Conservation (phyloP, 2,329 filamentous ascomycete genomes). For the Stagonosporopsis chrysanthemi region DNA sequence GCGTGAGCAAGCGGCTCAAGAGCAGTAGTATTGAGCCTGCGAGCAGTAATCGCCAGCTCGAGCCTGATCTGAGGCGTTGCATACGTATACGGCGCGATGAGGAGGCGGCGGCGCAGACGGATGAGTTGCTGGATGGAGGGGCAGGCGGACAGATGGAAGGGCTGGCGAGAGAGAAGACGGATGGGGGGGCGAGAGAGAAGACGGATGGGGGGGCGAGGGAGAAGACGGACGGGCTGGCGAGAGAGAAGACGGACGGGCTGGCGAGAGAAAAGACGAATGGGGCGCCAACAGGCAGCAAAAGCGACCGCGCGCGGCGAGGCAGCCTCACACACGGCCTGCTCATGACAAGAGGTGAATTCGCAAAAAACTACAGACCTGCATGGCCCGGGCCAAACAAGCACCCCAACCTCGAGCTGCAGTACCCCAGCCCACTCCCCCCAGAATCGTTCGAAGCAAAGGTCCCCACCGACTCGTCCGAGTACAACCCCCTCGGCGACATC, state of each 20-base stretch:
- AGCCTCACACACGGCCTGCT: constrained; percentile 52
- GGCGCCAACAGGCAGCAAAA: constrained; percentile 12
- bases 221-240: neutral
- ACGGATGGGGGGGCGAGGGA: too few species aligned
- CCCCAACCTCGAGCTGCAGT: constrained; percentile 73
- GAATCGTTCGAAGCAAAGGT: constrained; percentile 61
- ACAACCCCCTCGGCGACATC: constrained; percentile 73
- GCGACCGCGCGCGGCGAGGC: constrained; percentile 15
- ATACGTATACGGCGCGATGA: constrained; percentile 37
- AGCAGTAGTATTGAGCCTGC: constrained; percentile 48
- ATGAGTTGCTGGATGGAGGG: too few species aligned
- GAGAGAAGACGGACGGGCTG: constrained; percentile 15
- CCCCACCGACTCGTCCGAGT: constrained; percentile 38
- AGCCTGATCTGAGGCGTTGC: constrained; percentile 46
- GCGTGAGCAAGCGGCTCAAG: constrained; percentile 45
- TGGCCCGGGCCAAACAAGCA: constrained; percentile 56
- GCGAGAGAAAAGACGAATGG: constrained; percentile 15
- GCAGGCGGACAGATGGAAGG: neutral
- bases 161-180: neutral
- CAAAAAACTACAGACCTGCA: constrained; percentile 60
- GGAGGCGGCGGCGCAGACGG: constrained; percentile 2
- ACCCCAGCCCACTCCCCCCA: constrained; percentile 75
- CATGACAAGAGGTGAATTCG: constrained; percentile 50
- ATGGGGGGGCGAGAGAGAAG: neutral
- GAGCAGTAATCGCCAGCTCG: constrained; percentile 46